Percentiles rank a stretch among this genome's conserved stretches.
Conservation (phyloP, 208 protist species). For the Leishmania tropica region DNA sequence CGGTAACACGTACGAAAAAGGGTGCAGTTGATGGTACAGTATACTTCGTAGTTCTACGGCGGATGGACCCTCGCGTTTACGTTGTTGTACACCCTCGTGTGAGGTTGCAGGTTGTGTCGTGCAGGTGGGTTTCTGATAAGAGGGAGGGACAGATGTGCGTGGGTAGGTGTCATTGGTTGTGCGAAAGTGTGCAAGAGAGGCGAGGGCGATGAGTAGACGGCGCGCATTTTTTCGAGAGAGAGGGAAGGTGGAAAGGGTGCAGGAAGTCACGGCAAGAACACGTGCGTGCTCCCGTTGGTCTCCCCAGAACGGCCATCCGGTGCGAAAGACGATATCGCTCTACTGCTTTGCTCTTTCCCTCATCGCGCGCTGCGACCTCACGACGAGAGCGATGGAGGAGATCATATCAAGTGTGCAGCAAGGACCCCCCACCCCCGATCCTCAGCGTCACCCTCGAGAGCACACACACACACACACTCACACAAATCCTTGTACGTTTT, state of each 20-base stretch:
- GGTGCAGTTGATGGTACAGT: background rate
- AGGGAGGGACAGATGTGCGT: background rate
- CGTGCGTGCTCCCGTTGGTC: background rate
- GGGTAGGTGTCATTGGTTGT: background rate
- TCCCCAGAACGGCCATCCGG: background rate
- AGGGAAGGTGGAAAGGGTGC: background rate
- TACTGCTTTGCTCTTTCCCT: background rate
- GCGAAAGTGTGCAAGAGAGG: background rate
- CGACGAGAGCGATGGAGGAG: background rate
- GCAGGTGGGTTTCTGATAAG: background rate
- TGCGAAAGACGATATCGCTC: background rate
- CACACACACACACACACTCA: background rate
- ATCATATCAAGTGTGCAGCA: background rate
- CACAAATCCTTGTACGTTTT: background rate
- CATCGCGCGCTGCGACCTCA: background rate
- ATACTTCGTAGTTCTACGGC: background rate
- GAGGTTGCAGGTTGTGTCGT: background rate
- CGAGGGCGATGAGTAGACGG: background rate
- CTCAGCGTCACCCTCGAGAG: background rate
- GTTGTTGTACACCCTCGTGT: background rate
- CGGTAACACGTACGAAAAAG: background rate
- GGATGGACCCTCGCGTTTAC: background rate
- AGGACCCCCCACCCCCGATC: background rate
- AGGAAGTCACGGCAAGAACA: background rate
- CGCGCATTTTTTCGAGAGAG: background rate